These are phyloP conservation scores for Solanum appendiculatum DNA, from an alignment of 257 asterid species.

Conservation along the genomic window DNA sequence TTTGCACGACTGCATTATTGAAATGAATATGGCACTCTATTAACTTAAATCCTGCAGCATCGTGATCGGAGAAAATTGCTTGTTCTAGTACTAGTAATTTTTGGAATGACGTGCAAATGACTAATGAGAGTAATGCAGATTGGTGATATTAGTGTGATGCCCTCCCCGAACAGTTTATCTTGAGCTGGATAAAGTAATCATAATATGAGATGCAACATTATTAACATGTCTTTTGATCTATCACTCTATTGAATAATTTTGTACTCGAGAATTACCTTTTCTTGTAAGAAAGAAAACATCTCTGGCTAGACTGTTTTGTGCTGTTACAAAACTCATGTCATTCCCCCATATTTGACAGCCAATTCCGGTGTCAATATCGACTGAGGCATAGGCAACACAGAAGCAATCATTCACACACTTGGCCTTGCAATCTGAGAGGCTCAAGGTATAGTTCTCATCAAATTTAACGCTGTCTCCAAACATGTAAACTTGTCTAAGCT, in stretches of 20 bases:
- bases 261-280: background rate
- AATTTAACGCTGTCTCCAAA: background rate
- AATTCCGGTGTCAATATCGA: background rate
- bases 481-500: background rate
- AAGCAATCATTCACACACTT: constrained; percentile 14
- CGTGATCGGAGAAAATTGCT: background rate
- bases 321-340: background rate
- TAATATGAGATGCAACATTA: background rate
- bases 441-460: constrained; percentile 2
- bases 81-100: background rate
- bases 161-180: background rate
- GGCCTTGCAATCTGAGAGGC: constrained; percentile 10
- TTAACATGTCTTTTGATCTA: background rate
- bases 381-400: constrained; percentile 11
- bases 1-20: background rate
- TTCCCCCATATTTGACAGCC: constrained; percentile 9
- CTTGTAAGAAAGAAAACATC: constrained; percentile 2
- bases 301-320: background rate
- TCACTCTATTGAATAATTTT: background rate
- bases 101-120: background rate
- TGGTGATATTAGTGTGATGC: background rate
- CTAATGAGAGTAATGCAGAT: background rate
- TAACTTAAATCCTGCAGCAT: background rate
- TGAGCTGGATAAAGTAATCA: background rate
- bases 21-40: background rate